Percentiles rank a stretch among this genome's conserved stretches.
These are phyloP conservation scores for Ophiostoma ulmi DNA, from an alignment of 2,329 filamentous ascomycete species.

Conservation along the genomic window DNA sequence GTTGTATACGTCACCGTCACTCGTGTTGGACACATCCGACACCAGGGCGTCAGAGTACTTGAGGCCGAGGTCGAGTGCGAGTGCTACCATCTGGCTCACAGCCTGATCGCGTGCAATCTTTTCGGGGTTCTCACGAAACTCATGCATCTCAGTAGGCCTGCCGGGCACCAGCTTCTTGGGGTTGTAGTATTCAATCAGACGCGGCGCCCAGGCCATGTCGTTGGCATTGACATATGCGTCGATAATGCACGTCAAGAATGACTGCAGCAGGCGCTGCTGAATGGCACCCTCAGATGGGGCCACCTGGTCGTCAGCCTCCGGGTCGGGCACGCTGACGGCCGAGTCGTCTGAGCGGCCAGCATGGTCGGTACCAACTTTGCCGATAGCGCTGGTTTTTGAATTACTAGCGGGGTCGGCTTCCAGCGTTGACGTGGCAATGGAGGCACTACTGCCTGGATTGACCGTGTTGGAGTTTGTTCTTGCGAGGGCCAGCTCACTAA, in stretches of 20 bases:
- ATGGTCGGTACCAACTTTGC: slow-evolving; percentile 41
- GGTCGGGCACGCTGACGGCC: slow-evolving; percentile 56
- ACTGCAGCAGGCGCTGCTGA: slow-evolving; percentile 61
- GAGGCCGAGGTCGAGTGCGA: slow-evolving; percentile 59
- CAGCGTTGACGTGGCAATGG: background rate
- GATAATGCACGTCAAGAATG: slow-evolving; percentile 71
- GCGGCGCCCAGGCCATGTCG: slow-evolving; percentile 55
- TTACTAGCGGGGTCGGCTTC: background rate
- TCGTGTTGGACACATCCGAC: slow-evolving; percentile 36
- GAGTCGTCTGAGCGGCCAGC: slow-evolving; percentile 41
- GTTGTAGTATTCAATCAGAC: slow-evolving; percentile 63
- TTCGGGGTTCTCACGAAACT: slow-evolving; percentile 56
- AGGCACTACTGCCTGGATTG: background rate
- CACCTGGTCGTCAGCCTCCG: slow-evolving; percentile 52
- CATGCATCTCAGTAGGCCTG: slow-evolving; percentile 56
- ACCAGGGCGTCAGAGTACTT: slow-evolving; percentile 45
- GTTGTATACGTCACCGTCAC: slow-evolving; percentile 29
- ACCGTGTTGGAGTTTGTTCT: background rate
- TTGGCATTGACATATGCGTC: slow-evolving; percentile 66
- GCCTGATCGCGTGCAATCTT: slow-evolving; percentile 59
- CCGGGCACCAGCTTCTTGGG: slow-evolving; percentile 60
- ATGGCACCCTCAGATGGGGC: slow-evolving; percentile 56
- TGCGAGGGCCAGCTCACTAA: slow-evolving; percentile 15
- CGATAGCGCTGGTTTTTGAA: slow-evolving; percentile 30
- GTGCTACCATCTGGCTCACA: slow-evolving; percentile 65